Conservation (phyloP, 2,329 filamentous ascomycete species). For the Colletotrichum ledebouriae region DNA sequence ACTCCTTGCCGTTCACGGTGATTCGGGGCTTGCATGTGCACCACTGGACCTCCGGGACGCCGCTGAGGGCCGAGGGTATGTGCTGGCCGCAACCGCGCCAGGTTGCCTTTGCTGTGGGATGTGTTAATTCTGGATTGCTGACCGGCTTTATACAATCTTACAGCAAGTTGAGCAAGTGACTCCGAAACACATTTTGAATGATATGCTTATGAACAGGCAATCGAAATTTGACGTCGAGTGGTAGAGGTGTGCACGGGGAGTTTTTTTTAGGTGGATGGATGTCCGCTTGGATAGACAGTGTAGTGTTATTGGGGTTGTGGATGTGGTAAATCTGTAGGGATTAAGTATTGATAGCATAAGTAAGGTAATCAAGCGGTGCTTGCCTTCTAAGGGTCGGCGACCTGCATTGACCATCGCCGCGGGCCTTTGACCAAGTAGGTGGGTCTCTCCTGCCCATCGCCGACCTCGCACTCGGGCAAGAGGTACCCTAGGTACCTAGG, state of each 20-base stretch:
- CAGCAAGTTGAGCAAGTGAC: conserved; percentile 58
- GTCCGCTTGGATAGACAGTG: neutral
- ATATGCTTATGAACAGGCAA: neutral
- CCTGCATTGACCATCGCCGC: conserved; percentile 38
- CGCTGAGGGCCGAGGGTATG: conserved; percentile 58
- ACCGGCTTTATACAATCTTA: conserved; percentile 45
- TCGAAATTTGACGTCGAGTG: neutral
- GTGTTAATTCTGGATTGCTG: neutral
- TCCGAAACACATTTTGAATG: conserved; percentile 56
- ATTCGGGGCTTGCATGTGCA: conserved; percentile 62
- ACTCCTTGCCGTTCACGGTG: conserved; percentile 59
- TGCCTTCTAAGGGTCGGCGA: conserved; percentile 29
- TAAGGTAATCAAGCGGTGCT: neutral
- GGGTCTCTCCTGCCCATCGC: conserved; percentile 32
- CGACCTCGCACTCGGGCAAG: conserved; percentile 26
- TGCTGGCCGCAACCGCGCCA: conserved; percentile 66
- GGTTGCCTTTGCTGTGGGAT: conserved; percentile 57
- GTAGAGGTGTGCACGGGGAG: neutral
- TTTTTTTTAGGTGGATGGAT: neutral
- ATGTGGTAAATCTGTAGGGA: conserved; percentile 8
- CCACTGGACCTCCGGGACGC: conserved; percentile 60
- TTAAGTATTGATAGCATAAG: conserved; percentile 34
- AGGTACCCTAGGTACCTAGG: neutral
- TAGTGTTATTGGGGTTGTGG: neutral
- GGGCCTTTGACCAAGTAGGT: conserved; percentile 10